A percentile compares a stretch with the other conserved stretches of the same genome.
phyloP scores from a whole-genome alignment of 306 rosid species.

The Calophaca sinica region DNA sequence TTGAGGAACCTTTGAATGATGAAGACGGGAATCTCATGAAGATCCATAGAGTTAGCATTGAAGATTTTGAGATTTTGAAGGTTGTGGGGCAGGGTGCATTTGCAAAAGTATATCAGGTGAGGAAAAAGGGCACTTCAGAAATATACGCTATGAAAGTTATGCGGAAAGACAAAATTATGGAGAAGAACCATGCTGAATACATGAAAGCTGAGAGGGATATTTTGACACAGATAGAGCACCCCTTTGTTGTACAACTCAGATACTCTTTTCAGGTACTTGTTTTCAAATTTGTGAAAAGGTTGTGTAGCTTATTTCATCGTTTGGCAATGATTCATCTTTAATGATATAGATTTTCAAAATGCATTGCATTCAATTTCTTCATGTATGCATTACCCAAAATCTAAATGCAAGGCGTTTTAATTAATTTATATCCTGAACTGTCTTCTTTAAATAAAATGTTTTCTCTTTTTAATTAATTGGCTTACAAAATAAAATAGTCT shows the following conservation, averaged over 20 bases:
- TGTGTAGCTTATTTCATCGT: constrained; percentile 22
- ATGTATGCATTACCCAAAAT: background rate
- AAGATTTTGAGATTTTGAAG: constrained; percentile 92
- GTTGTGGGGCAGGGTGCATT: constrained; percentile 98
- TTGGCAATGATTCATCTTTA: constrained; percentile 15
- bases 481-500: constrained; percentile 7
- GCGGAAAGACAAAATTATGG: constrained; percentile 97
- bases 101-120: constrained; percentile 94
- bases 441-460: constrained; percentile 31
- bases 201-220: constrained; percentile 99
- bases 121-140: constrained; percentile 87
- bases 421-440: constrained; percentile 1
- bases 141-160: constrained; percentile 99
- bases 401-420: background rate
- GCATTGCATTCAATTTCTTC: background rate
- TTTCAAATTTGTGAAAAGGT: constrained; percentile 13
- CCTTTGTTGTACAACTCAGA: constrained; percentile 90
- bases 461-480: constrained; percentile 15
- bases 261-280: constrained; percentile 87
- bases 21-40: constrained; percentile 48
- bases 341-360: constrained; percentile 10
- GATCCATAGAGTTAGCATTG: constrained; percentile 70
- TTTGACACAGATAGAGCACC: constrained; percentile 84
- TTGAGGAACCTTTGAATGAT: constrained; percentile 51
- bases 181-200: constrained; percentile 94